Conservation (phyloP, 202 grass and related monocot genomes). For the Zoysia matrella region DNA sequence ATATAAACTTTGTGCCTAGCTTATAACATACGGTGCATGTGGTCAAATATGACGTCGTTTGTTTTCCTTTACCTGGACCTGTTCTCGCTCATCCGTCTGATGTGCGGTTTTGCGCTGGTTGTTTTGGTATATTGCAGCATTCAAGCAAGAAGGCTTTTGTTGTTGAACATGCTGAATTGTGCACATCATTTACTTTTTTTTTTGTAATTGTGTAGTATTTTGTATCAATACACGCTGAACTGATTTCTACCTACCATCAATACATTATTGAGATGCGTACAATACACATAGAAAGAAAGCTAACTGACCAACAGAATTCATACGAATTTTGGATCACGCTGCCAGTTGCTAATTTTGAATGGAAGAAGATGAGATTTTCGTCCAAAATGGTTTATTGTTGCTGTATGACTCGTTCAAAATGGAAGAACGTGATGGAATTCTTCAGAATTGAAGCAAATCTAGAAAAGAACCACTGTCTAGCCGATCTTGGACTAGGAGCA, state of each 20-base stretch:
- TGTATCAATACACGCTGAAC: not conserved
- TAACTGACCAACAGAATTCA: too few species aligned
- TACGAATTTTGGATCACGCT: too few species aligned
- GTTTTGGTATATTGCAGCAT: too few species aligned
- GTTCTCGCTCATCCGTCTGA: too few species aligned
- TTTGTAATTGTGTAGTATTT: too few species aligned
- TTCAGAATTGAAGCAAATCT: not conserved
- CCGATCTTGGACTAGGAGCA: not conserved
- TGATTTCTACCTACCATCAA: not conserved
- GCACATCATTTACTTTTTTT: not conserved
- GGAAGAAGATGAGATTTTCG: not conserved
- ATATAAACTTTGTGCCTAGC: too few species aligned
- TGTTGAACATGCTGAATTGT: slow-evolving; percentile 10
- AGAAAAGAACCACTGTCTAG: not conserved
- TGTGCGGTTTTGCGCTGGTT: too few species aligned
- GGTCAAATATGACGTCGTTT: too few species aligned
- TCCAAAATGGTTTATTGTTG: not conserved
- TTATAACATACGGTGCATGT: too few species aligned
- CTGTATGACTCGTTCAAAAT: not conserved
- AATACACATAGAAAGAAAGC: too few species aligned
- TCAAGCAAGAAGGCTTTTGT: too few species aligned
- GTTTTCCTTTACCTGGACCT: too few species aligned
- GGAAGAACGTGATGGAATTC: not conserved
- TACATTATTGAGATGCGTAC: not conserved
- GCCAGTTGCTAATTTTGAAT: not conserved